phyloP scores from a whole-genome alignment of 371 early-diverging fungal species.

The Mucor irregularis region DNA sequence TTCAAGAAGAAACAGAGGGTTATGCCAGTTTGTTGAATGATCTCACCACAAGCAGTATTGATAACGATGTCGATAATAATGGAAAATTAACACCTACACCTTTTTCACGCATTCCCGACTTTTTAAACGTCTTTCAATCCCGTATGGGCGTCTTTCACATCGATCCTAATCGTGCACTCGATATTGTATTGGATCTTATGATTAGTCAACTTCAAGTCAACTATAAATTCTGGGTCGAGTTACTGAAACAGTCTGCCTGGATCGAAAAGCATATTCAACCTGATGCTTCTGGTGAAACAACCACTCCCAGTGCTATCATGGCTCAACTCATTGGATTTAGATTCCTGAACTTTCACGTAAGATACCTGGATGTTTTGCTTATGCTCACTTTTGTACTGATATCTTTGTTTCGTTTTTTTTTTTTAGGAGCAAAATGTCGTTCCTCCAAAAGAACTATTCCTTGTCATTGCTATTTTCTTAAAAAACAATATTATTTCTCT shows the following conservation, averaged over 20 bases:
- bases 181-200: conserved; percentile 82
- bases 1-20: conserved; percentile 88
- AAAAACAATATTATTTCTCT: conserved; percentile 66
- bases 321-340: conserved; percentile 91
- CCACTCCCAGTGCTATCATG: conserved; percentile 40
- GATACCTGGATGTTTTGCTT: too few species aligned
- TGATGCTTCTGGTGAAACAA: conserved; percentile 15
- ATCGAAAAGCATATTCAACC: conserved; percentile 16
- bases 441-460: conserved; percentile 38
- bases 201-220: conserved; percentile 69
- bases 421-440: conserved; percentile 16
- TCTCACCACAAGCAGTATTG: conserved; percentile 46
- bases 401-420: too few species aligned
- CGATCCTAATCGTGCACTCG: conserved; percentile 89
- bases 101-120: conserved; percentile 33
- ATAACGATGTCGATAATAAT: conserved; percentile 27
- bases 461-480: conserved; percentile 57
- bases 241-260: conserved; percentile 79
- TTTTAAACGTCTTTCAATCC: conserved; percentile 49
- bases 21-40: conserved; percentile 80
- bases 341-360: conserved; percentile 65
- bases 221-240: conserved; percentile 76
- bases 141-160: conserved; percentile 80
- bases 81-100: conserved; percentile 32
- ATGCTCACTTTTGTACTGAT: too few species aligned